Evolutionary conservation across 1,139 yeast species (phyloP).

Genomic region (Kodamaea sp.): DNA sequence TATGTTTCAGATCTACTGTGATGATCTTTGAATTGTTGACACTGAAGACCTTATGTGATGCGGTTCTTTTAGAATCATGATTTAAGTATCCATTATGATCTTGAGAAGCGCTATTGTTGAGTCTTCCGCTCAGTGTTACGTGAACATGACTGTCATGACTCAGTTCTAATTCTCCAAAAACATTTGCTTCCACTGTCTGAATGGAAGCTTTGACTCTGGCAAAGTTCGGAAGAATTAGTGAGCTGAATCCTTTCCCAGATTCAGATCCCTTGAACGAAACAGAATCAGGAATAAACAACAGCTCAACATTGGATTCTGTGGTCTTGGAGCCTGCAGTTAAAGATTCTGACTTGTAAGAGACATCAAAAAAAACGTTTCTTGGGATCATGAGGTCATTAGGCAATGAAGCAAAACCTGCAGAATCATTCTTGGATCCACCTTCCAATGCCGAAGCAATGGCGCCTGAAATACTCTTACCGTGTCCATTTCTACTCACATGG

Average conservation of each 20-base stretch:
- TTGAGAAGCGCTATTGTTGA: background rate
- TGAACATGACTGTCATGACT: slow-evolving; percentile 26
- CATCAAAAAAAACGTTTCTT: slow-evolving; percentile 67
- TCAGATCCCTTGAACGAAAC: slow-evolving; percentile 19
- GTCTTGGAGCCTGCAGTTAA: slow-evolving; percentile 19
- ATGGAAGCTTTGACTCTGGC: slow-evolving; percentile 49
- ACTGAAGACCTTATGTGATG: slow-evolving; percentile 33
- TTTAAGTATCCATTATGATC: slow-evolving; percentile 15
- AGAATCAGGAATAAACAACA: slow-evolving; percentile 17
- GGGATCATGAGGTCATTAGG: slow-evolving; percentile 34
- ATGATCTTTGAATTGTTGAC: slow-evolving; percentile 37
- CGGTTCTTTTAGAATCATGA: slow-evolving; percentile 14
- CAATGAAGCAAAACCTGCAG: background rate
- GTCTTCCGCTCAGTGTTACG: slow-evolving; percentile 12
- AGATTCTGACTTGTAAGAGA: slow-evolving; percentile 50
- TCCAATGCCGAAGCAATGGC: background rate
- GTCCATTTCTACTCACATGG: slow-evolving; percentile 49
- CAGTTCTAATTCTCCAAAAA: slow-evolving; percentile 58
- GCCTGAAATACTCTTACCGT: slow-evolving; percentile 9
- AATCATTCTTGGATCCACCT: background rate
- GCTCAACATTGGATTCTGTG: slow-evolving; percentile 22
- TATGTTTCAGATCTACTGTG: slow-evolving; percentile 46
- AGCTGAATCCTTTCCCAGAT: slow-evolving; percentile 18
- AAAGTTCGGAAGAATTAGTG: slow-evolving; percentile 36
- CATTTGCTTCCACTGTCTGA: slow-evolving; percentile 59